Evolutionary conservation across 2,329 filamentous ascomycete genomes (phyloP), one percentile per base, ranked within the genome.

Genomic region (Blastomyces parvus): DNA sequence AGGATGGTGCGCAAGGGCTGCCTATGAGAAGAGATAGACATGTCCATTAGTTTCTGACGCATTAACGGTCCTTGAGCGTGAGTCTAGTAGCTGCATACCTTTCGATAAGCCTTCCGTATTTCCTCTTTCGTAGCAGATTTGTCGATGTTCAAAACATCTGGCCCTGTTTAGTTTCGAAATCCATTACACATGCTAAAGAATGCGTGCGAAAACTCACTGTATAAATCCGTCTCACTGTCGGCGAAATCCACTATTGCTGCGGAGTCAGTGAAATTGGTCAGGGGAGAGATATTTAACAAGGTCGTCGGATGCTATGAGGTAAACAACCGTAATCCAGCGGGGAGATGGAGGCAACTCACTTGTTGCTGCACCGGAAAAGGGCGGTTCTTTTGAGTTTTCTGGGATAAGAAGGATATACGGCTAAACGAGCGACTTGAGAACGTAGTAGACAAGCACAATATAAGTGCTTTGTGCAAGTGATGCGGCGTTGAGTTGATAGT

Each of bases 21-120:
- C 88, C 91, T 95, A 69, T 62, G 64, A 42, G 59, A 22, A 38
- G 56, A 61, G 42, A 22, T 53, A 40, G 62, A 68, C 30, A 67
- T 65, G 57, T 52, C 33, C 63, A 36, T 27, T 63, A 48, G 22
- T 36, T 17, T 11, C 13, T 50, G 56, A 55, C 27, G 19, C n/a
- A 53, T 62, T 42, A 52, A 62, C 44, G 17, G 46, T n/a, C 38
- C 40, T 42, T n/a, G 8, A 33, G 25, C 38, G 40, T n/a, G 17
- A 25, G 7, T 14, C 27, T 48, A 7, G 25, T 8, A 13, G 19
- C 65, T 66, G 73, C 79, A 70, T 70, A 92, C 92, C 84, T 96
- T 97, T 79, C 93, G 89, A 79, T 97, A 97, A 66, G 92, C 92
- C 79, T 96, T 96, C 77, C 94, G 95, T 78, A 97, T 89, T 71